A percentile compares a stretch with the other conserved stretches of the same genome.
These are phyloP conservation scores for Acanthamoeba royreba DNA, from an alignment of 208 protist species.

Conservation along the genomic window DNA sequence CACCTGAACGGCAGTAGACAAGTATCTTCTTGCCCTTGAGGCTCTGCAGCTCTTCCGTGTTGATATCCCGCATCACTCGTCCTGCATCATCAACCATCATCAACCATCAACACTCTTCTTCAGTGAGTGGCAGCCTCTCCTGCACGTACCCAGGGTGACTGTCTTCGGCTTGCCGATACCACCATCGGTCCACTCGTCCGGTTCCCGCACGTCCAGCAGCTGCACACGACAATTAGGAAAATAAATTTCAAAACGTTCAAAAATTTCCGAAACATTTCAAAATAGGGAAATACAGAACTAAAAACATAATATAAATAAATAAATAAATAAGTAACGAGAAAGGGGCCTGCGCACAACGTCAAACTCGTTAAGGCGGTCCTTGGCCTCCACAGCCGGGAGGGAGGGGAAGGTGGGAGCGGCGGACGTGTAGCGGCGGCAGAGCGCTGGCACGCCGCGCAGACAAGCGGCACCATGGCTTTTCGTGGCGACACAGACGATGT, in stretches of 20 bases:
- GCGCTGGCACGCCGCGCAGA: too few species aligned
- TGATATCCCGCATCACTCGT: background rate
- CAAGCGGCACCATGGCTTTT: too few species aligned
- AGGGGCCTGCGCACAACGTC: too few species aligned
- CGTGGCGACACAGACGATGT: too few species aligned
- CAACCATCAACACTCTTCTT: too few species aligned
- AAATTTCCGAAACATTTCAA: background rate
- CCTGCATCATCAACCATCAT: too few species aligned
- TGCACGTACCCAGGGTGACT: background rate
- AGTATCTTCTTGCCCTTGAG: constrained; percentile 27
- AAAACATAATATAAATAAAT: too few species aligned
- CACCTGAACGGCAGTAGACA: constrained; percentile 11
- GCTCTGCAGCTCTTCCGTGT: background rate
- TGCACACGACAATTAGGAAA: background rate
- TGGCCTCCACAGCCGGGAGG: background rate
- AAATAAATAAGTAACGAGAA: too few species aligned
- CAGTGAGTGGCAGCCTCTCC: too few species aligned
- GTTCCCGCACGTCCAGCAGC: background rate
- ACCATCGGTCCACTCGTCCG: background rate
- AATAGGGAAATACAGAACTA: too few species aligned
- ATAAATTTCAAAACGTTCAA: background rate
- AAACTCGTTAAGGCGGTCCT: background rate
- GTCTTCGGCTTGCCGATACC: background rate
- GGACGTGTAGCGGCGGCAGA: too few species aligned
- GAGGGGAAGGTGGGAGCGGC: background rate